Base-by-base conservation (phyloP, 768 basidiomycete species). In the Lentinula sp. region DNA sequence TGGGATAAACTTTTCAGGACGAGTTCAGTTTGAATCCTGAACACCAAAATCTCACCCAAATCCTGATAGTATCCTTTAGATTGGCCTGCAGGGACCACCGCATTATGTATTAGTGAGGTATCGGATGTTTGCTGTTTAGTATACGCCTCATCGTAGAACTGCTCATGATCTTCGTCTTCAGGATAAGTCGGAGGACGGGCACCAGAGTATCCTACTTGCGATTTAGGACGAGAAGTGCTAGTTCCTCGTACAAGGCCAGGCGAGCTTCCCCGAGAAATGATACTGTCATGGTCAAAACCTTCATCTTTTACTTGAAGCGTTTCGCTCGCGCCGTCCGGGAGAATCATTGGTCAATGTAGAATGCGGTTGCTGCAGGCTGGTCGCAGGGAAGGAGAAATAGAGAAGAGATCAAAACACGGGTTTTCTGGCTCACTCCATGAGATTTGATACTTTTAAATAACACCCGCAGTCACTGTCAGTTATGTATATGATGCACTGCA, bases 21-120 rank as follows among this genome's bases (percentile, higher is more conserved):
- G 8, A 33, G 6, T 8, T n/a, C 16, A 43, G 6, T 23, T 9
- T 15, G 35, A 28, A 9, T 18, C 18, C 20, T 51, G 8, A 16
- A 33, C 6, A 5, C 56, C 60, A n/a, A 62, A 2, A 56, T 16
- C 36, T 37, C 18, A 56, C 86, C 86, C 62, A 88, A 67, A 67
- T 87, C 81, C 62, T 85, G 76, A 65, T 80, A 85, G 23, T 63
- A 66, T 37, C 71, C 39, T 23, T 28, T 33, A 70, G 32, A 74
- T 70, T 54, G 69, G 74, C 15, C 74, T 73, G 43, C 71, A 41
- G 55, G 55, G 16, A 23, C 76, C 42, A 78, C 74, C 28, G 79
- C 78, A 63, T 80, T 79, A 20, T 71, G 72, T 43, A 85, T 75
- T n/a, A 88, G 72, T 7, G 80, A 73, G 3, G 68, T 69, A 50